These are phyloP conservation scores for Tylopilus orsonianus DNA, from an alignment of 1,284 basidiomycete species.

Conservation along the genomic window DNA sequence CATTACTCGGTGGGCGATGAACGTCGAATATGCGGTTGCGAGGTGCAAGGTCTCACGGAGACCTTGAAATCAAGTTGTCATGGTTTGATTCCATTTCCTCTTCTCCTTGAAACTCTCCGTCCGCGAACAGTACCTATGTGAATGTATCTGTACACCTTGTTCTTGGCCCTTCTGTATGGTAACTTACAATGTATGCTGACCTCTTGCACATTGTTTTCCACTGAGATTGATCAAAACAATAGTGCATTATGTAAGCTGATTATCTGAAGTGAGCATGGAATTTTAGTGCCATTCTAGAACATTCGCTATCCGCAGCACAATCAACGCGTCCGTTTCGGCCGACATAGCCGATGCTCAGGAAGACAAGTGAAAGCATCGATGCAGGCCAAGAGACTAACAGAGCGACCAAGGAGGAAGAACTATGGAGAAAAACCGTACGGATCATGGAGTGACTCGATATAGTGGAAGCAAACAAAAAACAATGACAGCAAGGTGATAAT, in stretches of 20 bases:
- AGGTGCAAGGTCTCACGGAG: background rate
- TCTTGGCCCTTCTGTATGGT: conserved; percentile 3
- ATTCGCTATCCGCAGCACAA: conserved; percentile 18
- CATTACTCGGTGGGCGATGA: conserved; percentile 54
- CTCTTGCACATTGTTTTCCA: background rate
- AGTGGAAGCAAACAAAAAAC: conserved; percentile 30
- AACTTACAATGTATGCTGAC: conserved; percentile 5
- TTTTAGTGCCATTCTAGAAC: conserved; percentile 27
- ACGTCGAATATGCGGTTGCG: background rate
- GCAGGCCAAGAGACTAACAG: too few species aligned
- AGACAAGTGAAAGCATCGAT: background rate
- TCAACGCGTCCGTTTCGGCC: too few species aligned
- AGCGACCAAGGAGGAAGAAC: background rate
- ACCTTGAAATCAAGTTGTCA: background rate
- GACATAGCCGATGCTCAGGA: too few species aligned
- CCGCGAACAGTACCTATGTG: conserved; percentile 9
- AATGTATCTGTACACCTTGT: conserved; percentile 5
- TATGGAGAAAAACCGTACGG: conserved; percentile 6
- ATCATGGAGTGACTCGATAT: conserved; percentile 14
- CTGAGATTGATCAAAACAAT: background rate
- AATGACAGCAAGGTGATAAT: conserved; percentile 5
- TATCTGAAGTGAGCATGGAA: background rate
- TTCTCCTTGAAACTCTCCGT: background rate
- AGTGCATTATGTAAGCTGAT: conserved; percentile 4
- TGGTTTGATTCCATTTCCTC: background rate